Percentiles rank a stretch among this genome's conserved stretches.
These are phyloP conservation scores for Neltuma alba DNA, from an alignment of 306 rosid species.

Conservation along the genomic window DNA sequence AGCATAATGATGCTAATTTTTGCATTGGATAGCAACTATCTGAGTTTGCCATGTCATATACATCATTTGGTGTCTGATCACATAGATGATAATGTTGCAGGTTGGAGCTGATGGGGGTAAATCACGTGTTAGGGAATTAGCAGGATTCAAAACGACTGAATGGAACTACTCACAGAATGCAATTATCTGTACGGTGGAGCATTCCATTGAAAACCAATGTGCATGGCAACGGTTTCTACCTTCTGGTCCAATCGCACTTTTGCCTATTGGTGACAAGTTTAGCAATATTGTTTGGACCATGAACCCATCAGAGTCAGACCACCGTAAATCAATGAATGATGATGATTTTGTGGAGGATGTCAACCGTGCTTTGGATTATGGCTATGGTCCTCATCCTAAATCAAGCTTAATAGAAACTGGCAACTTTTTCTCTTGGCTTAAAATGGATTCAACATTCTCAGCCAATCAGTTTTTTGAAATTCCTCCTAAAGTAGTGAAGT, in stretches of 20 bases:
- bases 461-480: slow-evolving; percentile 66
- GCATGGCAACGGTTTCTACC: slow-evolving; percentile 98
- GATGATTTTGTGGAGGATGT: slow-evolving; percentile 69
- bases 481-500: slow-evolving; percentile 72
- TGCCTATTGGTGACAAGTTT: slow-evolving; percentile 83
- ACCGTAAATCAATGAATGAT: slow-evolving; percentile 55
- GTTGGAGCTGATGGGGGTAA: slow-evolving; percentile 97
- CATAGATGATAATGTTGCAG: slow-evolving; percentile 49
- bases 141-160: slow-evolving; percentile 83
- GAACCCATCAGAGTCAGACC: slow-evolving; percentile 73
- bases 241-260: slow-evolving; percentile 85
- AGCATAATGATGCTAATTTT: slow-evolving; percentile 19
- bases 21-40: slow-evolving; percentile 25
- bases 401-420: slow-evolving; percentile 51
- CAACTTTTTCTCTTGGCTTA: slow-evolving; percentile 75
- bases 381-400: slow-evolving; percentile 76
- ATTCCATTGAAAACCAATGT: slow-evolving; percentile 61
- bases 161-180: slow-evolving; percentile 97
- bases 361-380: slow-evolving; percentile 73
- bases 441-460: slow-evolving; percentile 47
- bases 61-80: slow-evolving; percentile 24
- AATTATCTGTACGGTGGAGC: slow-evolving; percentile 87
- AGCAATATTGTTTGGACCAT: slow-evolving; percentile 98
- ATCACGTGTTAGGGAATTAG: slow-evolving; percentile 83
- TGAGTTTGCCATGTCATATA: slow-evolving; percentile 19